Evolutionary conservation across 2,329 filamentous ascomycete genomes (phyloP).

Genomic region (Didymosphaeria variabile): DNA sequence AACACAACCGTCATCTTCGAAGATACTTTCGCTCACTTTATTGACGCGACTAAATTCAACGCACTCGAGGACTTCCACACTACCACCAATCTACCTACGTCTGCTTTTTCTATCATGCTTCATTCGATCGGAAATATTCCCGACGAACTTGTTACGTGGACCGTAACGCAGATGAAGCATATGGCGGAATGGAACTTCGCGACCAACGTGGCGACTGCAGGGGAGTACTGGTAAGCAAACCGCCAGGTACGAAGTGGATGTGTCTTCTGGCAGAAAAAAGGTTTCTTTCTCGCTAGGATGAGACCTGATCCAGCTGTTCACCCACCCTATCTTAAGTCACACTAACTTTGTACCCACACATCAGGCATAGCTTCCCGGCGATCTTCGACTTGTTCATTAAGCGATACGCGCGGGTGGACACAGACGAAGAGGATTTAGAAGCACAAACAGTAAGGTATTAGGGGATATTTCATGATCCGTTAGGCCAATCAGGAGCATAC

Average conservation of each 20-base stretch:
- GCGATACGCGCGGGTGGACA: conserved; percentile 16
- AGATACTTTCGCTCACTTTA: conserved; percentile 28
- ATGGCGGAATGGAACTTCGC: conserved; percentile 29
- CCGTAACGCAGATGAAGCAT: conserved; percentile 25
- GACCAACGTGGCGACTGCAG: conserved; percentile 21
- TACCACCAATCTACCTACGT: conserved; percentile 19
- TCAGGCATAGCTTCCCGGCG: conserved; percentile 28
- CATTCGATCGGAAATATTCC: conserved; percentile 30
- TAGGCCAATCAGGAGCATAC: not conserved
- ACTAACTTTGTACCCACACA: no score
- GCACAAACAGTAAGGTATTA: not conserved
- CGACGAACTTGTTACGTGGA: conserved; percentile 30
- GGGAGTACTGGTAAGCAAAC: conserved; percentile 24
- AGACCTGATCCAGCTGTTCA: no score
- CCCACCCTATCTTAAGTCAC: no score
- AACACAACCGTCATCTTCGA: conserved; percentile 37
- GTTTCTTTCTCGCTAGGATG: no score
- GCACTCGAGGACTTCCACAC: conserved; percentile 22
- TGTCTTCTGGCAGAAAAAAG: no score
- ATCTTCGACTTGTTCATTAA: conserved; percentile 25
- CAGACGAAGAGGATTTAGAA: not conserved
- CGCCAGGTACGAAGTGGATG: no score
- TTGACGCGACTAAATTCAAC: conserved; percentile 28
- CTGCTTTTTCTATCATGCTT: conserved; percentile 28
- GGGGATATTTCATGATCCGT: not conserved